Evolutionary conservation across 176 grass and related monocot species (phyloP), one percentile per base, ranked within the genome.

Genomic region (Dactylis glomerata): DNA sequence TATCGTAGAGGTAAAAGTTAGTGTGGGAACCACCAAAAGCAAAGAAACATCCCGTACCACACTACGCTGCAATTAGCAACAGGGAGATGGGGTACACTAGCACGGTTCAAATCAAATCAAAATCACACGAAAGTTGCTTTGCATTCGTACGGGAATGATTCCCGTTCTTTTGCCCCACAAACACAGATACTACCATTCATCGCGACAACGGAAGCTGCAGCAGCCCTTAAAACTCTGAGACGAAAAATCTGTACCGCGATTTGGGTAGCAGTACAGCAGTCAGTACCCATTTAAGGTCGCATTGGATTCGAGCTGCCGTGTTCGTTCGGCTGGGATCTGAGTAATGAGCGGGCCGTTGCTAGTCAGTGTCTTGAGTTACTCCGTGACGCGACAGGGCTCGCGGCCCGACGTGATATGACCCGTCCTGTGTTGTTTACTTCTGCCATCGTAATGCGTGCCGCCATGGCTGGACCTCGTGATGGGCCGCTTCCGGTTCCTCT

Each of bases 301-400:
- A 77, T 90, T 86, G 88, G 73, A 86, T 90, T 16, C 79, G 73
- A 19, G 44, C 79, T 72, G 78, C 0, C 17, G 37, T 55, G 22
- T 4, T 26, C 0, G 6, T 16, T 26, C 40, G 3, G 23, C 46
- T 28, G 33, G 11, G 23, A 27, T 31, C 27, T 16, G 20, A 1
- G 23, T 4, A 1, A 31, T 4, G 49, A 40, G n/a, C 58, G 51
- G 59, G 32, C 24, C 3, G 68, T 73, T 73, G 5, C 22, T 15
- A 38, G 51, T 68, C 69, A 13, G 42, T 19, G 70, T 46, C 27
- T 44, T 26, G 15, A 10, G 58, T 81, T 63, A 80, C 41, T 7
- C 61, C 28, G 30, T 32, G 61, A 16, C 61, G 26, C 6, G 61
- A 64, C 61, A 31, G 41, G 34, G 72, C 86, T 62, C 55, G 36